These are phyloP conservation scores for Coleophoma eucalyptorum DNA, from an alignment of 2,329 filamentous ascomycete species.

Conservation along the genomic window DNA sequence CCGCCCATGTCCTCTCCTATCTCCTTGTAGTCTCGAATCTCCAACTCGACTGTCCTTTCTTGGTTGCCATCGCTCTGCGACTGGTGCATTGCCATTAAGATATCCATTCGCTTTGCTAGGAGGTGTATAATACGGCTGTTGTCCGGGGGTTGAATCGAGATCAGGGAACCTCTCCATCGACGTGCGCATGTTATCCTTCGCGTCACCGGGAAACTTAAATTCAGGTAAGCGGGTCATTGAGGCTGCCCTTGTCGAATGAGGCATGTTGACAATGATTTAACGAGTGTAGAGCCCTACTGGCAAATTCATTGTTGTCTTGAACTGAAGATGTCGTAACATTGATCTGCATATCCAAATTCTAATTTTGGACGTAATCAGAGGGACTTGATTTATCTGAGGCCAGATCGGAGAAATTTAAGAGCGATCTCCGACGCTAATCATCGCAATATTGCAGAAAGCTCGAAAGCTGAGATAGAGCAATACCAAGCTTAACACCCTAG, in stretches of 20 bases:
- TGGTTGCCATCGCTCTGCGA: conserved; percentile 57
- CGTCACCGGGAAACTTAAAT: conserved; percentile 25
- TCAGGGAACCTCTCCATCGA: conserved; percentile 57
- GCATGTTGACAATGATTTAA: conserved; percentile 26
- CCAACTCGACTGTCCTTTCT: conserved; percentile 43
- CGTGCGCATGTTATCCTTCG: conserved; percentile 16
- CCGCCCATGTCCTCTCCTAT: conserved; percentile 51
- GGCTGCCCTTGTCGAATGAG: conserved; percentile 36
- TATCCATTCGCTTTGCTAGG: conserved; percentile 19
- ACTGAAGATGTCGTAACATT: neutral
- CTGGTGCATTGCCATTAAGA: conserved; percentile 21
- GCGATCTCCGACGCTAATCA: neutral
- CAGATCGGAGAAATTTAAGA: neutral
- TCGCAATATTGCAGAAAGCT: neutral
- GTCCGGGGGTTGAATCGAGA: conserved; percentile 34
- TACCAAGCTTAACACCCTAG: neutral
- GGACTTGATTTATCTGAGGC: neutral
- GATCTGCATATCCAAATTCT: neutral
- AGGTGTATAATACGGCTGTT: conserved; percentile 12
- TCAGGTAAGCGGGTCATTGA: conserved; percentile 28
- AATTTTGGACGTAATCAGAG: neutral
- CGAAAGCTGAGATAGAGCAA: neutral
- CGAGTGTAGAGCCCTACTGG: conserved; percentile 7
- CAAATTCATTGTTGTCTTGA: conserved; percentile 7
- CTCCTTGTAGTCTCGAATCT: conserved; percentile 17